A percentile compares a stretch with the other conserved stretches of the same genome.
Evolutionary conservation across 768 basidiomycete species (phyloP).

Genomic region (Basidioascus undulatus): DNA sequence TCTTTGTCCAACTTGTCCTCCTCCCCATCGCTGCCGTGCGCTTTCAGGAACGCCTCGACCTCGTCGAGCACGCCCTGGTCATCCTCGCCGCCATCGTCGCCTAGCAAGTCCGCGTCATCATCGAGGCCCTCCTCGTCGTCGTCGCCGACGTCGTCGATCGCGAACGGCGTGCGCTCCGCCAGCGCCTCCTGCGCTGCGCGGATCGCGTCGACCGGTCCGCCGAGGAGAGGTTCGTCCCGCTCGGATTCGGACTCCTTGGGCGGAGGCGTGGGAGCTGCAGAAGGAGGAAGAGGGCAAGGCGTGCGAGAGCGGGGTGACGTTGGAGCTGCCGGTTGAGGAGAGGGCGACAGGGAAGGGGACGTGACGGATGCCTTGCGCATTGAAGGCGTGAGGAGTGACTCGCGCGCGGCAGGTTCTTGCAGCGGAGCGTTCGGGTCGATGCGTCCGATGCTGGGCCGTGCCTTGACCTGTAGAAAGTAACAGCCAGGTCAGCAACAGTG

Average conservation of each 20-base stretch:
- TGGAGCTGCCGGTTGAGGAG: constrained; percentile 8
- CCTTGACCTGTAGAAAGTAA: constrained; percentile 27
- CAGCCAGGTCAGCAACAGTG: not conserved
- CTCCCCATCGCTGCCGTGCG: too few species aligned
- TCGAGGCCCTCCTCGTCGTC: too few species aligned
- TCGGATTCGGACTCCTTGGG: constrained; percentile 12
- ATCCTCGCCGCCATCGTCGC: too few species aligned
- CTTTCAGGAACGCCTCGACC: too few species aligned
- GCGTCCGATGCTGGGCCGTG: constrained; percentile 48
- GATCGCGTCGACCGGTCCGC: constrained; percentile 29
- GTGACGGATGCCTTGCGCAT: not conserved
- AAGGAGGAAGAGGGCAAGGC: constrained; percentile 20
- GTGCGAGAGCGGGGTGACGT: constrained; percentile 11
- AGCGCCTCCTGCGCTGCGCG: constrained; percentile 55
- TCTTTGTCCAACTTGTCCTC: too few species aligned
- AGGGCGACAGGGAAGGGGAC: constrained; percentile 5
- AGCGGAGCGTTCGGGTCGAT: constrained; percentile 33
- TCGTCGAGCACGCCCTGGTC: too few species aligned
- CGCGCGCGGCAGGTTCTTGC: constrained; percentile 69
- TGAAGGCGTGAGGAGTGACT: constrained; percentile 45
- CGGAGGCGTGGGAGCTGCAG: constrained; percentile 11
- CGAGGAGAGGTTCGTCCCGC: constrained; percentile 14
- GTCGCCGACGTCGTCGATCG: constrained; percentile 83
- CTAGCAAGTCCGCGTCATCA: too few species aligned
- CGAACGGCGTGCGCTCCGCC: constrained; percentile 81